These are phyloP conservation scores for Kazachstania africana DNA, from an alignment of 805 yeast genomes.

Conservation along the genomic window DNA sequence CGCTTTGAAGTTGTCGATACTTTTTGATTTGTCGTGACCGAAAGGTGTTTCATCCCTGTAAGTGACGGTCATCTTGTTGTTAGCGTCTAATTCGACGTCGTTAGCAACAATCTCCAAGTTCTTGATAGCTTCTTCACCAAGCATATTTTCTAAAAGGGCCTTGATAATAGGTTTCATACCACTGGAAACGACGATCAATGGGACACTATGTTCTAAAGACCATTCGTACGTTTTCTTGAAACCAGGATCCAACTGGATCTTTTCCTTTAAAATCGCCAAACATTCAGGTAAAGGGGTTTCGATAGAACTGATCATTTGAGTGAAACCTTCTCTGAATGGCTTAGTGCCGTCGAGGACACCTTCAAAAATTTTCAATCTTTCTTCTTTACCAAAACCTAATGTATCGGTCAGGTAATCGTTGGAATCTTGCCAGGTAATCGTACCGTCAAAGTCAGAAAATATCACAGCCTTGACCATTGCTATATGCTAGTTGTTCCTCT, in stretches of 20 bases:
- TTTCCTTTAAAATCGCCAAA: constrained; percentile 50
- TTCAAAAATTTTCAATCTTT: constrained; percentile 57
- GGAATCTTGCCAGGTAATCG: constrained; percentile 90
- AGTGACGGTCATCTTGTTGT: constrained; percentile 69
- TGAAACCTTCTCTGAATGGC: constrained; percentile 73
- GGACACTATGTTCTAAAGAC: constrained; percentile 61
- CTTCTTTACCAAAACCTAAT: constrained; percentile 70
- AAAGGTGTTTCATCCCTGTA: constrained; percentile 77
- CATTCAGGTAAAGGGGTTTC: constrained; percentile 71
- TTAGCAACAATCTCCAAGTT: constrained; percentile 76
- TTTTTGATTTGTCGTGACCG: constrained; percentile 90
- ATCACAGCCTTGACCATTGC: constrained; percentile 54
- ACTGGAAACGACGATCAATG: constrained; percentile 76
- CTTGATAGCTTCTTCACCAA: constrained; percentile 64
- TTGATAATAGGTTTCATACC: constrained; percentile 92
- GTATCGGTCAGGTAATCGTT: constrained; percentile 86
- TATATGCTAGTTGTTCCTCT: not conserved
- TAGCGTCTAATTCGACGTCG: constrained; percentile 45
- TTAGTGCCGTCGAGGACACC: constrained; percentile 57
- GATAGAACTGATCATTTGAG: constrained; percentile 72
- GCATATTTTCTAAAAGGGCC: constrained; percentile 59
- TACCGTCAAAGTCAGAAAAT: constrained; percentile 97
- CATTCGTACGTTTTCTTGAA: constrained; percentile 72
- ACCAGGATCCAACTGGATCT: constrained; percentile 80
- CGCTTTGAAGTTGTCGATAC: constrained; percentile 42